Evolutionary conservation across 1,284 basidiomycete species (phyloP), one percentile per base, ranked within the genome.

Genomic region (Microbotryum intermedium): DNA sequence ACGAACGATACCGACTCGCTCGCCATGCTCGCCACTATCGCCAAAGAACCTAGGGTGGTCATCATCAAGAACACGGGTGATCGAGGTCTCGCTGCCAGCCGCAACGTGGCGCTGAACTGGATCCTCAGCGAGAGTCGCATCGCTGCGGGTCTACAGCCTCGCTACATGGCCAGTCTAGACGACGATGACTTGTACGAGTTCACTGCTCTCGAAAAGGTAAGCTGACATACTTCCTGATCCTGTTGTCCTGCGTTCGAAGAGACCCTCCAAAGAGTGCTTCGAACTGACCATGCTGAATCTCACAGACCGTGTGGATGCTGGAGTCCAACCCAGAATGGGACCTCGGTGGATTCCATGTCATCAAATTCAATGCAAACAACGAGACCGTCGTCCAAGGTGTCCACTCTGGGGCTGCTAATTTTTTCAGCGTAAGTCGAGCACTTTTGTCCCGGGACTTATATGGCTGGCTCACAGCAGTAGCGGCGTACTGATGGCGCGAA

Each of bases 171-270:
- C 13, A 56, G 57, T 39, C 50, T 67, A 20, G 65, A 67, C 50
- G 65, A 67, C 58, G 65, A 67, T 44, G 65, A 67, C 39, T 34
- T 65, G 39, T 62, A 57, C 60, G 63, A 62, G 47, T 55, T 67
- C 43, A 62, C 63, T 1, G 52, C 63, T 3, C 55, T 64, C 21
- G 61, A 63, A 25, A 63, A 63, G 55, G 58, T 61, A 29, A 34
- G 34, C 21, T 21, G 10, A 9, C 51, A 34, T n/a, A 5, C n/a
- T 26, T 21, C 28, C 6, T 5, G 10, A n/a, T 6, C 25, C 26
- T 46, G 21, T 23, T n/a, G 20, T 2, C 21, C 9, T 9, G n/a
- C 9, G 28, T 21, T 26, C 26, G 9, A 42, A 18, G 25, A 6
- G 21, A 46, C 23, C 13, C 9, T 34, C 39, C 21, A 16, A 39